Base-by-base conservation (phyloP, 768 basidiomycete species). In the Amanita pseudoporphyria region DNA sequence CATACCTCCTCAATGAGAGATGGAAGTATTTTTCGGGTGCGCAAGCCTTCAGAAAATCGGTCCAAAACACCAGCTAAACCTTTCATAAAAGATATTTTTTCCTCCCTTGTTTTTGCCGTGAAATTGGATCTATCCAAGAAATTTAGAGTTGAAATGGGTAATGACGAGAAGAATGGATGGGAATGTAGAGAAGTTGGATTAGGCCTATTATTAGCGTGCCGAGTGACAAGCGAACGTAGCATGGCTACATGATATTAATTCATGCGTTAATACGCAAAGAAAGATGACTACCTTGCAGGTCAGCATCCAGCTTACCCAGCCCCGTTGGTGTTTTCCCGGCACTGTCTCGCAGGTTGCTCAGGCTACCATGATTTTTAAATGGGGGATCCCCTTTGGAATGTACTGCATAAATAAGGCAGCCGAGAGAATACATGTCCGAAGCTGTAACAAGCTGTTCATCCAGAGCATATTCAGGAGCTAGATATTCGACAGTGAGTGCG, bases 121-220 rank as follows among this genome's bases (percentile, higher is more conserved):
- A 98, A 99, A 51, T 85, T 95, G 3, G 94, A 89, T 12, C 95
- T 82, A 59, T 98, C 95, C 47, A 99, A 71, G 68, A 98, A 99
- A 60, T 92, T 93, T 28, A 99, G 76, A 0, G 95, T 98, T 2
- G 90, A 94, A 19, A 98, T 93, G 6, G 95, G 90, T 9, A 98
- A 72, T 3, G 92, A 95, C 1, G 90, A 94, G 69, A 99, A 98
- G 72, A 94, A 97, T 0, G 92, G 62, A 59, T 92, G 84, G 0
- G 84, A 77, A 3, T 92, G 85, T 21, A 98, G 76, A 3, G 85
- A 80, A 3, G 79, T 71, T 5, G 95, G 88, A 0, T 83, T 81
- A 19, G 92, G 84, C 32, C 96, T 72, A 40, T 70, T 73, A 35
- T 74, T 73, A 24, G 86, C 76, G 54, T 85, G 80, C 45, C 91